Base-by-base conservation (phyloP, 129 eudicot species). In the Deinandra increscens region DNA sequence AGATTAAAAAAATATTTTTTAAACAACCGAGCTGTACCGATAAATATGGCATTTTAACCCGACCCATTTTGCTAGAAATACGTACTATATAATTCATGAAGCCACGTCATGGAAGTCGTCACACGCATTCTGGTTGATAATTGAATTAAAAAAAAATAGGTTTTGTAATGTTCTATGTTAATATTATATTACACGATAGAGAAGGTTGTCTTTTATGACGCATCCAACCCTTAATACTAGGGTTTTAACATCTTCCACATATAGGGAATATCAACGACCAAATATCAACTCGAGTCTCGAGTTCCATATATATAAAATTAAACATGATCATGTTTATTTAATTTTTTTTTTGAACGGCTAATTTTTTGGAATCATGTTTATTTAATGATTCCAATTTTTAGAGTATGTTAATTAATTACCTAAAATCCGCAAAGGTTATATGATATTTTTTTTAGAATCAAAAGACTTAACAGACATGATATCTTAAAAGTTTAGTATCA, bases 201-300 rank as follows among this genome's bases (percentile, higher is more conserved):
- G 29, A 26, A 64, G 18, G 19, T 11, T 70, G 63, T 69, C 73
- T 11, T 69, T 34, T 51, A 36, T 13, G 63, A 18, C 7, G 63
- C 13, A 70, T 54, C 41, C 54, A 70, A 38, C 19, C 19, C 65
- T 70, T 56, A 55, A 54, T 55, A 70, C 75, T 8, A 54, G 54
- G 65, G 65, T 70, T 53, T 70, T 54, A 22, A 46, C 65, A 37
- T 69, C 48, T 22, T 51, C 23, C 50, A 18, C 53, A 64, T 22
- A 14, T 13, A 42, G 39, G 39, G 54, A 64, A 64, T 42, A 64
- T 42, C 54, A 43, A 64, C 70, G 2, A 60, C 54, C 68, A 64
- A 19, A 64, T 19, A 42, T 43, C 55, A 64, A 43, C 29, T 60
- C 13, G 11, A n/a, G 43, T 60, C 29, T 60, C 13, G 11, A n/a